phyloP scores from a whole-genome alignment of 2,329 filamentous ascomycete species.

The Aspergillaceae sp. region DNA sequence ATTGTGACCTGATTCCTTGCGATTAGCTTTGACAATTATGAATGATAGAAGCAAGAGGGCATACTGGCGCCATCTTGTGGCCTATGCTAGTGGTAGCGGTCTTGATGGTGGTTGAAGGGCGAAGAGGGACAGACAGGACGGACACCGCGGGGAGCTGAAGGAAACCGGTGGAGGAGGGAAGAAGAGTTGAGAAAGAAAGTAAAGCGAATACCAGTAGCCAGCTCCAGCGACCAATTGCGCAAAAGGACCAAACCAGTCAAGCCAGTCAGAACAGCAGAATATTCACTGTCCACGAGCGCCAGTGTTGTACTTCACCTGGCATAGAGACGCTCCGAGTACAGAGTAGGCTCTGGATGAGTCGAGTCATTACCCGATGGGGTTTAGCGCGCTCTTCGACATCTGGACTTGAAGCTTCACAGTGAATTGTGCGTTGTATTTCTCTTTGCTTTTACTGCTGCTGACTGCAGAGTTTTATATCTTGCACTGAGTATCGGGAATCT shows the following conservation, averaged over 20 bases:
- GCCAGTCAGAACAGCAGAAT: too few relatives aligned
- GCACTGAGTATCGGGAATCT: too few relatives aligned
- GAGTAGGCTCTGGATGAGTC: not conserved
- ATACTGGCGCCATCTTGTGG: slow-evolving; percentile 8
- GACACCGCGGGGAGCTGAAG: not conserved
- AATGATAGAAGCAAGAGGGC: slow-evolving; percentile 3
- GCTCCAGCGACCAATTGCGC: too few relatives aligned
- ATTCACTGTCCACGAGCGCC: too few relatives aligned
- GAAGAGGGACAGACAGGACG: not conserved
- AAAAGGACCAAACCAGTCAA: too few relatives aligned
- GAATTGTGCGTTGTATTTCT: too few relatives aligned
- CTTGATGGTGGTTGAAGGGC: not conserved
- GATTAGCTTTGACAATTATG: not conserved
- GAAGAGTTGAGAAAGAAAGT: too few relatives aligned
- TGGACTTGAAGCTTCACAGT: too few relatives aligned
- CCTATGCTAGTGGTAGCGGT: not conserved
- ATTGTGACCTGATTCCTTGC: slow-evolving; percentile 37
- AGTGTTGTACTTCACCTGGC: not conserved
- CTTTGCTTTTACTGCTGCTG: too few relatives aligned
- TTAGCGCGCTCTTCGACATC: not conserved
- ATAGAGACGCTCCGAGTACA: not conserved
- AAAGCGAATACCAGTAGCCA: too few relatives aligned
- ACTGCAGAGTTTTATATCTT: too few relatives aligned
- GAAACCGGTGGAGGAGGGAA: not conserved
- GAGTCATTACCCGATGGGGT: not conserved